Percentiles rank a stretch among this genome's conserved stretches.
Evolutionary conservation across 345 rosid species (phyloP).

Genomic region (Anacardium occidentale): DNA sequence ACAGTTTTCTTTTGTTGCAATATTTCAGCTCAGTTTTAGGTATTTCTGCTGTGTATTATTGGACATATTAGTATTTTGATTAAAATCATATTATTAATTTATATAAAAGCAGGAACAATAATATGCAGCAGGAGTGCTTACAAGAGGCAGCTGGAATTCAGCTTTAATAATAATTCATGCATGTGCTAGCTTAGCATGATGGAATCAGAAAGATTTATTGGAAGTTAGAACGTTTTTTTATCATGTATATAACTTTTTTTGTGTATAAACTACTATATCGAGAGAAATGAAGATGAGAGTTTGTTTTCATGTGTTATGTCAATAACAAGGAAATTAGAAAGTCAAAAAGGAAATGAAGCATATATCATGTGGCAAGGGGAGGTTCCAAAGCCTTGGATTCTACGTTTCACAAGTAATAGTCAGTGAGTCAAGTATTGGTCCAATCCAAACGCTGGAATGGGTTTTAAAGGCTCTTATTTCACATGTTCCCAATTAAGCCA

Average conservation of each 20-base stretch:
- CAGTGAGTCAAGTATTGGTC: neutral
- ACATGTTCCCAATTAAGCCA: slow-evolving; percentile 25
- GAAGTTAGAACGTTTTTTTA: neutral
- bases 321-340: slow-evolving; percentile 19
- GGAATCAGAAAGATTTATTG: neutral
- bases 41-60: too few species aligned
- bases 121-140: too few species aligned
- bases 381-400: slow-evolving; percentile 31
- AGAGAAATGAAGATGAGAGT: too few species aligned
- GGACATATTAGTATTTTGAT: too few species aligned
- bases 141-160: neutral
- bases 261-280: too few species aligned
- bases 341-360: neutral
- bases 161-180: slow-evolving; percentile 8
- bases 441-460: slow-evolving; percentile 6
- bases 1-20: too few species aligned
- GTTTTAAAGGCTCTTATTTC: slow-evolving; percentile 12
- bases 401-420: slow-evolving; percentile 11
- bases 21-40: too few species aligned
- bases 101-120: too few species aligned
- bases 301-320: neutral
- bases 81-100: too few species aligned
- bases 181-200: slow-evolving; percentile 8
- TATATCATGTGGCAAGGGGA: slow-evolving; percentile 7
- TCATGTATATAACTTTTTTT: neutral